phyloP scores from a whole-genome alignment of 2,329 filamentous ascomycete species.

The Penicillium glabrum region DNA sequence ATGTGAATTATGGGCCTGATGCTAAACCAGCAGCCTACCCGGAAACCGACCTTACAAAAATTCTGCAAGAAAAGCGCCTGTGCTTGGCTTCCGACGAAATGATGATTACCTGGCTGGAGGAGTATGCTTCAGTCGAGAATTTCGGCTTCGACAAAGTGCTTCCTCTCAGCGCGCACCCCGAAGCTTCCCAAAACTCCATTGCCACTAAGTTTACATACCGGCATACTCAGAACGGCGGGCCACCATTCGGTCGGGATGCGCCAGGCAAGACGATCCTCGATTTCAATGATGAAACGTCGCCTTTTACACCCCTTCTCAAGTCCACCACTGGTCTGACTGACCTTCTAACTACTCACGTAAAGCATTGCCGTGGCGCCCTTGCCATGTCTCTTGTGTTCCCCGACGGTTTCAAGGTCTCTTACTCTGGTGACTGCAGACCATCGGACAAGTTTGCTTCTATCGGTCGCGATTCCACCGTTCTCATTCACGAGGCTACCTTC shows the following conservation, averaged over 20 bases:
- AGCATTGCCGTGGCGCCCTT: constrained; percentile 77
- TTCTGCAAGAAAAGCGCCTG: constrained; percentile 49
- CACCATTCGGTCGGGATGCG: constrained; percentile 21
- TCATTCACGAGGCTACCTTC: constrained; percentile 96
- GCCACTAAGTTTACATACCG: constrained; percentile 31
- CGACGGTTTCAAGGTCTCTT: constrained; percentile 80
- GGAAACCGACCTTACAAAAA: constrained; percentile 36
- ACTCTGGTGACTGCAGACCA: constrained; percentile 91
- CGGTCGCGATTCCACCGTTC: constrained; percentile 72
- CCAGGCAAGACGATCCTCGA: constrained; percentile 21
- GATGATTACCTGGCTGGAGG: constrained; percentile 75
- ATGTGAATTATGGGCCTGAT: constrained; percentile 50
- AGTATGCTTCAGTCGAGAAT: constrained; percentile 77
- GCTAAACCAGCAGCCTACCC: constrained; percentile 41
- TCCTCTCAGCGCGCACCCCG: constrained; percentile 46
- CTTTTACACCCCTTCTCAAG: constrained; percentile 43
- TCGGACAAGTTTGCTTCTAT: constrained; percentile 67
- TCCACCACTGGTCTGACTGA: constrained; percentile 61
- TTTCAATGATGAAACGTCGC: constrained; percentile 27
- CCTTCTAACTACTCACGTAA: constrained; percentile 67
- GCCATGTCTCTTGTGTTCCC: constrained; percentile 77
- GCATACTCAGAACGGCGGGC: constrained; percentile 28
- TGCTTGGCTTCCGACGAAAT: constrained; percentile 67
- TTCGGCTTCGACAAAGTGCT: constrained; percentile 64
- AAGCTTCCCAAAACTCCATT: constrained; percentile 14